Evolutionary conservation across 768 basidiomycete species (phyloP).

Genomic region (Boletus fagicola): DNA sequence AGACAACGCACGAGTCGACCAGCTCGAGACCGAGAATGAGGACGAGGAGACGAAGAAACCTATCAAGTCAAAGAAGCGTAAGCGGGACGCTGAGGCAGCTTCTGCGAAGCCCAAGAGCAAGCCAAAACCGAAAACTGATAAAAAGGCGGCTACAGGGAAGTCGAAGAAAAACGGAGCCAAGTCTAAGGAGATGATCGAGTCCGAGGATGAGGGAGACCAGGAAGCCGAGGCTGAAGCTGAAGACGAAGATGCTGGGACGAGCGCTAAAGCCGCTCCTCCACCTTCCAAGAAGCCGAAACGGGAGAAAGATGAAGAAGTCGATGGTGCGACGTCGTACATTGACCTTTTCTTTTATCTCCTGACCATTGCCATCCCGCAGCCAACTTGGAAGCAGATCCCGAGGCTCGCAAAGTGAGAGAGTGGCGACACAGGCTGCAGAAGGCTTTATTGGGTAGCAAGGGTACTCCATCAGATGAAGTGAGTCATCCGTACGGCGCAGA

Average conservation of each 20-base stretch:
- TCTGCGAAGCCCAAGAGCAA: conserved; percentile 40
- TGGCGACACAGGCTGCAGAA: conserved; percentile 94
- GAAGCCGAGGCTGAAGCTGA: conserved; percentile 47
- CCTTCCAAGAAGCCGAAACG: conserved; percentile 63
- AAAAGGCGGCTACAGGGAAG: conserved; percentile 32
- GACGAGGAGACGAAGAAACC: conserved; percentile 51
- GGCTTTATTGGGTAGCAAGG: conserved; percentile 70
- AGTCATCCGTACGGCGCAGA: conserved; percentile 19
- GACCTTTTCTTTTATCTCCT: background rate
- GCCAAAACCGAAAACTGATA: conserved; percentile 45
- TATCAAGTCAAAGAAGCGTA: conserved; percentile 53
- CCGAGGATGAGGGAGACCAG: conserved; percentile 57
- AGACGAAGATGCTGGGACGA: conserved; percentile 46
- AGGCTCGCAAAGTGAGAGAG: conserved; percentile 75
- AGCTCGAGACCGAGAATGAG: conserved; percentile 54
- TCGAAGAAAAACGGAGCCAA: conserved; percentile 58
- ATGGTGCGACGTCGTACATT: conserved; percentile 43
- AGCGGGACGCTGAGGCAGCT: conserved; percentile 57
- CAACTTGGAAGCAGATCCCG: conserved; percentile 52
- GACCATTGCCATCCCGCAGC: conserved; percentile 26
- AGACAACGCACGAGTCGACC: conserved; percentile 63
- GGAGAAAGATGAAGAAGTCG: conserved; percentile 59
- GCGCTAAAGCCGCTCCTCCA: conserved; percentile 57
- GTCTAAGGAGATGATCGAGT: conserved; percentile 63
- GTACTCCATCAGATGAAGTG: conserved; percentile 64